Evolutionary conservation across 1,284 basidiomycete species (phyloP).

Genomic region (Apiotrichum domesticum): DNA sequence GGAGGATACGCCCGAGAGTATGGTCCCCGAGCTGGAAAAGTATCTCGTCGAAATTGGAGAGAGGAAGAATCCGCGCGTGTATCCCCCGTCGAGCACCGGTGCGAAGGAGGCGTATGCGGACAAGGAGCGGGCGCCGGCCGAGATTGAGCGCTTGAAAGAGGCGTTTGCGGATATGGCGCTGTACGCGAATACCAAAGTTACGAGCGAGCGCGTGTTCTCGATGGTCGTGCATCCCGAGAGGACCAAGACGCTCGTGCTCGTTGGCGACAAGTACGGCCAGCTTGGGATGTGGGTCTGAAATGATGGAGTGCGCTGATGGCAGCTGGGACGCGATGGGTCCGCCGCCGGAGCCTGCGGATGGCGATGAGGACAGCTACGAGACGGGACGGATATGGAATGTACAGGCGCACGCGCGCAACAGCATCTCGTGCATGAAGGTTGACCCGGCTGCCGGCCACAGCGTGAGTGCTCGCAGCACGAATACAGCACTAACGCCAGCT

Average conservation of each 20-base stretch:
- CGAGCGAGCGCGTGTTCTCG: conserved; percentile 47
- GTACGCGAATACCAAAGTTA: conserved; percentile 43
- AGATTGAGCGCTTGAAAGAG: conserved; percentile 26
- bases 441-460: conserved; percentile 41
- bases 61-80: background rate
- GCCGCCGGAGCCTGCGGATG: conserved; percentile 7
- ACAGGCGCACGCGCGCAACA: conserved; percentile 44
- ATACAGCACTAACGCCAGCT: conserved; percentile 27
- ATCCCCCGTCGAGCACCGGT: conserved; percentile 5
- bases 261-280: conserved; percentile 48
- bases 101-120: conserved; percentile 23
- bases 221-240: conserved; percentile 48
- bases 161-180: conserved; percentile 37
- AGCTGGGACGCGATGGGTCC: conserved; percentile 42
- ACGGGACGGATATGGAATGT: conserved; percentile 45
- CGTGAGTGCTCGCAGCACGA: conserved; percentile 24
- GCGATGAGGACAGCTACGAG: conserved; percentile 17
- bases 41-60: background rate
- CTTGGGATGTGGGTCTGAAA: conserved; percentile 44
- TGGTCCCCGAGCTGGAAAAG: conserved; percentile 17
- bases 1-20: conserved; percentile 24
- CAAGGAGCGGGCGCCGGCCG: conserved; percentile 15
- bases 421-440: conserved; percentile 46
- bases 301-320: background rate
- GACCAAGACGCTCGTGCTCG: conserved; percentile 47